Conservation (phyloP, 2,329 filamentous ascomycete genomes). For the Ophiostoma australiae region DNA sequence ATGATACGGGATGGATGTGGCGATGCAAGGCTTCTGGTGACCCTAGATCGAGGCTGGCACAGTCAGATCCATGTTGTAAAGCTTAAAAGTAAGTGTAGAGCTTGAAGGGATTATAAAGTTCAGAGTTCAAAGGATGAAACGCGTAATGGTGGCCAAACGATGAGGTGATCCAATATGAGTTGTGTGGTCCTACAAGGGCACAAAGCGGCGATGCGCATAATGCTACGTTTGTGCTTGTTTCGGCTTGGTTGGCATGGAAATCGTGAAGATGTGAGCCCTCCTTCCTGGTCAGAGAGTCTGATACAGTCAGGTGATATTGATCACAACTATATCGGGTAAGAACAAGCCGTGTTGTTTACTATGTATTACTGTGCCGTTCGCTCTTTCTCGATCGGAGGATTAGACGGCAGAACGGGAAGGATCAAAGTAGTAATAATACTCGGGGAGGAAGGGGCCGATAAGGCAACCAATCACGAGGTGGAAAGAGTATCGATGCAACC, state of each 20-base stretch:
- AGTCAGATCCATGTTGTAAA: slow-evolving; percentile 8
- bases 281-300: background rate
- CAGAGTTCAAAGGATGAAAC: background rate
- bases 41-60: background rate
- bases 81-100: background rate
- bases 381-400: background rate
- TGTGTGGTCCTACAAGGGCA: background rate
- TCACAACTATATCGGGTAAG: background rate
- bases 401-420: background rate
- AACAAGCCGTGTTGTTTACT: background rate
- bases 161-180: background rate
- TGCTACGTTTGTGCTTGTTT: background rate
- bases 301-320: background rate
- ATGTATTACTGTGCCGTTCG: background rate
- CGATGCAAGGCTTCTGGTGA: background rate
- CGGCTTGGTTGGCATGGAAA: background rate
- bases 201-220: too few species aligned
- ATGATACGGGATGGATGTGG: background rate
- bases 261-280: background rate
- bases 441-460: background rate
- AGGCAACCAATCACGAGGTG: background rate
- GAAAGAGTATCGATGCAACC: background rate
- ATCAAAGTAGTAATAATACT: slow-evolving; percentile 2
- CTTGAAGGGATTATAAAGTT: background rate
- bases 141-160: background rate